A percentile compares a stretch with the other conserved stretches of the same genome.
Evolutionary conservation across 2,329 filamentous ascomycete species (phyloP).

Genomic region (Fusarium pseudocircinatum): DNA sequence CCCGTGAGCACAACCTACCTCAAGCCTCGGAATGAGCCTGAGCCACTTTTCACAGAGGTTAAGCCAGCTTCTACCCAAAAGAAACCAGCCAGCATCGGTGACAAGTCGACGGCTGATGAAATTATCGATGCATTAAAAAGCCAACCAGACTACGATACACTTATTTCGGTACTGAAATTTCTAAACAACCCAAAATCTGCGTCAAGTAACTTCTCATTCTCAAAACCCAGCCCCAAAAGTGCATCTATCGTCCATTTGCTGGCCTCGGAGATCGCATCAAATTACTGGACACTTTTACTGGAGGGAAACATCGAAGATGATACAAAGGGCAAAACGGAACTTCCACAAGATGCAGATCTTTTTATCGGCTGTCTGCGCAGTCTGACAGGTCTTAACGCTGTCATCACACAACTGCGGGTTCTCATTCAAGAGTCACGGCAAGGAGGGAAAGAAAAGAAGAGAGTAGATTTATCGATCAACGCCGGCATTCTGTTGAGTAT

Average conservation of each 20-base stretch:
- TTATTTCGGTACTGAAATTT: slow-evolving; percentile 63
- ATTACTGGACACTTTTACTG: slow-evolving; percentile 78
- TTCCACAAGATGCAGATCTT: slow-evolving; percentile 53
- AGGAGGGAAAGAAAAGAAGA: slow-evolving; percentile 49
- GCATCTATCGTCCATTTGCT: slow-evolving; percentile 81
- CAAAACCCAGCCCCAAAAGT: slow-evolving; percentile 68
- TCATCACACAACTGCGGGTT: slow-evolving; percentile 74
- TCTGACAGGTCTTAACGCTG: slow-evolving; percentile 79
- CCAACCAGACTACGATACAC: slow-evolving; percentile 68
- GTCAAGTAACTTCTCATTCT: slow-evolving; percentile 39
- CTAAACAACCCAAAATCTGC: slow-evolving; percentile 50
- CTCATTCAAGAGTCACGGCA: slow-evolving; percentile 63
- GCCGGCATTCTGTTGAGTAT: slow-evolving; percentile 57
- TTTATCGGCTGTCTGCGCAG: slow-evolving; percentile 76
- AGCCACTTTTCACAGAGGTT: slow-evolving; percentile 53
- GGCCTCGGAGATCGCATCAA: slow-evolving; percentile 77
- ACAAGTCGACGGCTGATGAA: slow-evolving; percentile 54
- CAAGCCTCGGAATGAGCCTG: slow-evolving; percentile 48
- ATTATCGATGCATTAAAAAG: slow-evolving; percentile 68
- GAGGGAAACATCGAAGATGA: slow-evolving; percentile 50
- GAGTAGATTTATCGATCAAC: slow-evolving; percentile 56
- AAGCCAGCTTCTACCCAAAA: slow-evolving; percentile 32
- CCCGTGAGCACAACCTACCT: slow-evolving; percentile 63
- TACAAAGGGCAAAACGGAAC: slow-evolving; percentile 3
- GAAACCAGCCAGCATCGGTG: not conserved